Evolutionary conservation across 345 rosid genomes (phyloP), one percentile per base, ranked within the genome.

Genomic region (Turnera subulata): DNA sequence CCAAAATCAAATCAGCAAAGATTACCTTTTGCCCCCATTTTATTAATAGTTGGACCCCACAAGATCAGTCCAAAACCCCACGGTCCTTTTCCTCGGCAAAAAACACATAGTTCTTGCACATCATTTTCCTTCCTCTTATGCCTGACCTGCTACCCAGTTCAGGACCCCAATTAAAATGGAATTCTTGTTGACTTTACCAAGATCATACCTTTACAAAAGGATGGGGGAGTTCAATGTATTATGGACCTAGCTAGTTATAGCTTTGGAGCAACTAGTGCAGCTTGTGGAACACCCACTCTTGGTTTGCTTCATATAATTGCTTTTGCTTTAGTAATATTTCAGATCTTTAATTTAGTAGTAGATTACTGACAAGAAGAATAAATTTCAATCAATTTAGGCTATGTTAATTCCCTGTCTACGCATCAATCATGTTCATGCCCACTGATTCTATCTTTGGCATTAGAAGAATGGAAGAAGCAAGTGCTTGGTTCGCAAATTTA

Each of bases 391-490:
- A 42, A 42, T 16, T 6, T 42, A 42, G n/a, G 14, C 12, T 42
- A 42, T 42, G 12, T 42, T n/a, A n/a, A n/a, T 45, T 45, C n/a
- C 8, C 11, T 45, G 6, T 45, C 48, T 45, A n/a, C n/a, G 48
- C 48, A 0, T 12, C 48, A 52, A n/a, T 33, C 42, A 17, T n/a
- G n/a, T n/a, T n/a, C n/a, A n/a, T 35, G 11, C 16, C 13, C 82
- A 78, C 84, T 66, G 65, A 71, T 53, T 59, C 20, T 43, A 56
- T 54, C 56, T 7, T 48, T 22, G 49, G 50, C 42, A 33, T 63
- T 63, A 52, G 68, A 72, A n/a, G 81, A 75, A 93, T 93, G 97
- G 89, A n/a, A n/a, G n/a, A n/a, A n/a, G n/a, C n/a, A n/a, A n/a
- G n/a, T n/a, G n/a, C n/a, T n/a, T n/a, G n/a, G n/a, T n/a, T n/a